Base-by-base conservation (phyloP, 2,329 filamentous ascomycete species). In the Botryotinia convoluta region DNA sequence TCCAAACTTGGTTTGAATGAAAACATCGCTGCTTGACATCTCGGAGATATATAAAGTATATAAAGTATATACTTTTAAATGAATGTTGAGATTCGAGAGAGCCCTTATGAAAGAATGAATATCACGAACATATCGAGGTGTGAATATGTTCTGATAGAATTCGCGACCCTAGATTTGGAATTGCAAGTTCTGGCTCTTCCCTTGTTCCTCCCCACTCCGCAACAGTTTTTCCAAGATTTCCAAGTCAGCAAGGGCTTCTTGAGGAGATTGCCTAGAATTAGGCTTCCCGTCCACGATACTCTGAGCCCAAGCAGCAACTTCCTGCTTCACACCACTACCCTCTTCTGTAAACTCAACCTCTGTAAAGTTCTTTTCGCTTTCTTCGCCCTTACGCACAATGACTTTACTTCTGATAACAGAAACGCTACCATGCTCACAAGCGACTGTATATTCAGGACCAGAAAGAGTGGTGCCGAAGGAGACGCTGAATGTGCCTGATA, bases 141-240 rank as follows among this genome's bases (percentile, higher is more conserved):
- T 32, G 9, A 29, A 42, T 54, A 1, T 29, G 6, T 57, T 68
- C 26, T 48, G 1, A 32, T 16, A 32, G n/a, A 68, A 57, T 22
- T 37, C 37, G 37, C 7, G 20, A 6, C 16, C 64, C 69, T 76
- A 78, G n/a, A 75, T 74, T 72, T 77, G 79, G 75, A 74, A 78
- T 70, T 75, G 67, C 75, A 78, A 76, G 64, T 48, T 74, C 59
- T 78, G 39, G 10, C 68, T 45, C 62, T 75, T 69, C 6, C 79
- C 82, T 57, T 80, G 77, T 18, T 74, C 76, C 71, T 81, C 80
- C 32, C 81, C 81, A 74, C 81, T 82, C 70, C 72, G 75, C 61
- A 82, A 69, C 79, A 82, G 79, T 71, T 80, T 78, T 73, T 80
- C 79, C 65, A 80, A 48, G 32, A 80, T 76, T 74, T 80, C 79